Base-by-base conservation (phyloP, 768 basidiomycete genomes). In the Suillus paluster region DNA sequence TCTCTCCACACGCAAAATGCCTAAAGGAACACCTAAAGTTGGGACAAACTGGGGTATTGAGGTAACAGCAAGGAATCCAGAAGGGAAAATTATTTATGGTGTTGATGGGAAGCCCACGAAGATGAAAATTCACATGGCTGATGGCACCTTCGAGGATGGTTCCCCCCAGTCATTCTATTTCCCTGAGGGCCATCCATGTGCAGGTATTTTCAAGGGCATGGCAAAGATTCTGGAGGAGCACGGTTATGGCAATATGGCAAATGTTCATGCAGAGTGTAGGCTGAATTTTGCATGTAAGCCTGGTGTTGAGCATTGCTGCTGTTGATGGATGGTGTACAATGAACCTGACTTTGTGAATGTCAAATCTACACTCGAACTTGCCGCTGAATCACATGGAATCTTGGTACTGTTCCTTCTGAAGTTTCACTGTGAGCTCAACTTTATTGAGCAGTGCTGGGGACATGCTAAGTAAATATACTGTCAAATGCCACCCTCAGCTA, bases 131-230 rank as follows among this genome's bases (percentile, higher is more conserved):
- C 27, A 15, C 4, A 69, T 70, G 68, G 52, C 46, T 19, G 59
- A 63, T 59, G 66, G 19, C 15, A 25, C 4, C 4, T 59, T 69
- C 6, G 34, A 58, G 5, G 60, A 75, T 59, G 66, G 70, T 12
- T 12, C 36, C 10, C 50, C 50, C 11, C 62, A 71, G 58, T 44
- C 55, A n/a, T 56, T 71, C 15, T 71, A 70, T 48, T 71, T 62
- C 55, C 67, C 69, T 1, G 38, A 53, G 9, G 38, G 48, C 38
- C 45, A 63, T 42, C 72, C 70, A n/a, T 25, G 23, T 23, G 60
- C 65, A 1, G 75, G 78, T 1, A 27, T 66, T 1, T 81, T 80
- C 69, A 81, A 81, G 65, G 80, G 80, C 9, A 82, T 80, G 77
- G 73, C 66, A 6, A 33, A 48, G 0, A 75, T 79, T 52, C 67